Base-by-base conservation (phyloP, 176 grass and related monocot genomes). In the Zoysia japonica region DNA sequence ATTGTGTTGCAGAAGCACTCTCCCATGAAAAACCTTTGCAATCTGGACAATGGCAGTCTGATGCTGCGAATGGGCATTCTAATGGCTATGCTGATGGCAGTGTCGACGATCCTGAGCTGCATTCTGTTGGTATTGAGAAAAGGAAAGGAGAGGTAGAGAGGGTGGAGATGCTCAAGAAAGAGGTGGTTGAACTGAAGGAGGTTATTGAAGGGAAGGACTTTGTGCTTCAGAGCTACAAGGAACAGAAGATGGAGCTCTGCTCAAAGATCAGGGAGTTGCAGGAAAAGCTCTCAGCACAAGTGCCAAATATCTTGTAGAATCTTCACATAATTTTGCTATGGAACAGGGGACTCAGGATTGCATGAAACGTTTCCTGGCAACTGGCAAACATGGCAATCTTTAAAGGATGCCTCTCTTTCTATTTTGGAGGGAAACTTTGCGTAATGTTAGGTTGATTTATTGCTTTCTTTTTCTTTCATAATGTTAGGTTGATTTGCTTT, bases 201-300 rank as follows among this genome's bases (percentile, higher is more conserved):
- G 88, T 92, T 19, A 95, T 93, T 1, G 90, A 87, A 72, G 96
- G 96, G 36, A 99, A 99, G 70, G 92, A 99, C 63, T 99, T 95
- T 80, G 76, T 99, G 76, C 92, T 99, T 54, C 90, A 93, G 90
- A 95, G 84, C 79, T 99, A 93, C 82, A 99, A 95, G 88, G 92
- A 95, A 68, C 88, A 93, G 84, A 99, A 95, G 77, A 79, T 89
- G 48, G 96, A 95, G 19, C 83, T 95, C 42, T 83, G 70, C 56
- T 94, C 84, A 35, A 91, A 95, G 80, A 90, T 99, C 66, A 99
- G 89, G 75, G 96, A 99, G 65, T 70, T 95, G 72, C 92, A 95
- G 83, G 80, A 78, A 82, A 95, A 90, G 84, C 76, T 99, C 51
- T 91, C 79, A 35, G 76, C 79, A 28, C 91, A 93, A 80, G 86